phyloP scores from a whole-genome alignment of 1,284 basidiomycete genomes.

The Boletus sp. region DNA sequence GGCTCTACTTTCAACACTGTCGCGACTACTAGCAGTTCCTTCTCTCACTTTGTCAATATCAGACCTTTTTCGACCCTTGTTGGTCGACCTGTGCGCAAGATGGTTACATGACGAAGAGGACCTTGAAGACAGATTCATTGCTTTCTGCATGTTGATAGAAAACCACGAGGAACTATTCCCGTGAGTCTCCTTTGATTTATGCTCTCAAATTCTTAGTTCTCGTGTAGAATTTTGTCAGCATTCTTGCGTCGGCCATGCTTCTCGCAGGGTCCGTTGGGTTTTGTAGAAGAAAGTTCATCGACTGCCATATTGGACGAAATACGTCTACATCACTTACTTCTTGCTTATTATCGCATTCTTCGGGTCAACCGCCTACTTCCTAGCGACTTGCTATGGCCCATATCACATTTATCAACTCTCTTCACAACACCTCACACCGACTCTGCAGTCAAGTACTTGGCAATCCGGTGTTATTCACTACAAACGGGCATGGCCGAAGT shows the following conservation, averaged over 20 bases:
- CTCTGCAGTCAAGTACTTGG: conserved; percentile 60
- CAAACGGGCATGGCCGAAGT: conserved; percentile 76
- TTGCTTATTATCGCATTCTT: conserved; percentile 79
- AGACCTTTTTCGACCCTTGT: conserved; percentile 58
- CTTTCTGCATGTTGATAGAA: conserved; percentile 60
- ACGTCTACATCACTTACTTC: conserved; percentile 62
- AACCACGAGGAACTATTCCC: conserved; percentile 72
- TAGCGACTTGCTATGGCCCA: conserved; percentile 59
- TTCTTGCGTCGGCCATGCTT: conserved; percentile 46
- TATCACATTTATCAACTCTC: conserved; percentile 53
- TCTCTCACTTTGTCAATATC: conserved; percentile 56
- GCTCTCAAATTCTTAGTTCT: conserved; percentile 1
- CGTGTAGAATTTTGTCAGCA: conserved; percentile 45
- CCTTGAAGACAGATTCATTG: conserved; percentile 52
- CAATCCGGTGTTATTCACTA: conserved; percentile 72
- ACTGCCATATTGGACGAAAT: conserved; percentile 36
- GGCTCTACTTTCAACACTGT: conserved; percentile 44
- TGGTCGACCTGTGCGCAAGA: conserved; percentile 67
- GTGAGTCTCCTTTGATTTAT: conserved; percentile 43
- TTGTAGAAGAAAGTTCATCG: conserved; percentile 34
- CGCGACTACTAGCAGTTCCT: conserved; percentile 47
- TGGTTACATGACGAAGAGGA: conserved; percentile 56
- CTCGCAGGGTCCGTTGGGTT: conserved; percentile 53
- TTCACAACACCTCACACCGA: conserved; percentile 59
- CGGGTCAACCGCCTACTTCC: conserved; percentile 69